phyloP scores from a whole-genome alignment of 805 yeast species.

The Scheffersomyces lignosus region DNA sequence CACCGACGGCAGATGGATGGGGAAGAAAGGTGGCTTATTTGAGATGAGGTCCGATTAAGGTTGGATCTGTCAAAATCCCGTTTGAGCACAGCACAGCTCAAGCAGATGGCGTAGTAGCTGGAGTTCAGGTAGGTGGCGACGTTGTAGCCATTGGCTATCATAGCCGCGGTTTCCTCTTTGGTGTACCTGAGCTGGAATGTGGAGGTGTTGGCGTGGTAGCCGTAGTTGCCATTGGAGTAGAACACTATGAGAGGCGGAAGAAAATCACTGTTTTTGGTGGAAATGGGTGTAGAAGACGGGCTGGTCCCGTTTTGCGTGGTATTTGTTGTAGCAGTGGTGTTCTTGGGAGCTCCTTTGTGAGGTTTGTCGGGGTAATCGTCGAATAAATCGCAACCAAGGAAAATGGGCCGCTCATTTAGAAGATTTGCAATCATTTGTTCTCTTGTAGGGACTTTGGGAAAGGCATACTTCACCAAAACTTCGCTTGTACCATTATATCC shows the following conservation, averaged over 20 bases:
- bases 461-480: constrained; percentile 16
- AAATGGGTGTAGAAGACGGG: not conserved
- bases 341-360: constrained; percentile 8
- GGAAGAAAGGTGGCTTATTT: constrained; percentile 7
- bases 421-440: constrained; percentile 17
- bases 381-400: constrained; percentile 43
- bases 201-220: constrained; percentile 52
- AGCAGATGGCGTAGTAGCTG: constrained; percentile 42
- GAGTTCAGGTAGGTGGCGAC: constrained; percentile 50
- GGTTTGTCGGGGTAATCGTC: constrained; percentile 25
- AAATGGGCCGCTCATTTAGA: constrained; percentile 29
- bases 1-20: constrained; percentile 19
- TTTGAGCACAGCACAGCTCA: constrained; percentile 59
- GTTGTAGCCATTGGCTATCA: constrained; percentile 54
- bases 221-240: constrained; percentile 43
- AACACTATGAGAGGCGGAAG: constrained; percentile 58
- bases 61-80: constrained; percentile 45
- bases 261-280: constrained; percentile 11
- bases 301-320: not conserved
- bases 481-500: not conserved
- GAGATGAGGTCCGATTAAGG: too few relatives aligned
- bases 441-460: constrained; percentile 38
- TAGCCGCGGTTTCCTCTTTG: constrained; percentile 38
- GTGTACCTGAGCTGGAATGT: constrained; percentile 58
- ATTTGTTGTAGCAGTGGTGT: not conserved